Percentiles rank a stretch among this genome's conserved stretches.
These are phyloP conservation scores for Hylodesmum podocarpum DNA, from an alignment of 306 rosid species.

Conservation along the genomic window DNA sequence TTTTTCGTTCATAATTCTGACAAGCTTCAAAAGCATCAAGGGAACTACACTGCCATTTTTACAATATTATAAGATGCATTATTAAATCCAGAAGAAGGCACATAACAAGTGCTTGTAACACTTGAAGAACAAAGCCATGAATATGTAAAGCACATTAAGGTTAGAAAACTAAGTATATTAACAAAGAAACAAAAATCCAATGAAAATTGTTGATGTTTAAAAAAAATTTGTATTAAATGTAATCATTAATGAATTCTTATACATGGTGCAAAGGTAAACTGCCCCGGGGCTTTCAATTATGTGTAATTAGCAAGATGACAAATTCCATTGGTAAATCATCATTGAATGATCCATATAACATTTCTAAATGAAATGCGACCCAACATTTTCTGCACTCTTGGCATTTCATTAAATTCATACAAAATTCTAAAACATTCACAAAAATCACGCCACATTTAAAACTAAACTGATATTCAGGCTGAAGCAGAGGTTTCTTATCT, in stretches of 20 bases:
- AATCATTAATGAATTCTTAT: not conserved
- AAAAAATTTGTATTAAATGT: not conserved
- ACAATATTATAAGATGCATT: slow-evolving; percentile 5
- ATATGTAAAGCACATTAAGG: not conserved
- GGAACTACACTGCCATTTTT: not conserved
- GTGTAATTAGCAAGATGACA: not conserved
- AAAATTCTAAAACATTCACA: not conserved
- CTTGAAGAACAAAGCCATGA: slow-evolving; percentile 6
- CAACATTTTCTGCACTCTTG: not conserved
- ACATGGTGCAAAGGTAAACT: not conserved
- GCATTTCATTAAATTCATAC: not conserved
- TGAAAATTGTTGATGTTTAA: not conserved
- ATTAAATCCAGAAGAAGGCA: slow-evolving; percentile 1
- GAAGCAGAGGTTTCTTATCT: not conserved
- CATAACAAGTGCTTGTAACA: not conserved
- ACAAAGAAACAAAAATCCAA: slow-evolving; percentile 1
- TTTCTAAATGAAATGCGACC: not conserved
- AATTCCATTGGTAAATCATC: not conserved
- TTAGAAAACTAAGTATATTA: not conserved
- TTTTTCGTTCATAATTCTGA: not conserved
- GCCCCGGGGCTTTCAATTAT: not conserved
- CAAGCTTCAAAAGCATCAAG: not conserved
- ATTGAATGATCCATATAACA: not conserved
- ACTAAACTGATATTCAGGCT: not conserved
- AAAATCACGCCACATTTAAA: not conserved